Base-by-base conservation (phyloP, 768 basidiomycete species). In the Clitopilus hobsonii region DNA sequence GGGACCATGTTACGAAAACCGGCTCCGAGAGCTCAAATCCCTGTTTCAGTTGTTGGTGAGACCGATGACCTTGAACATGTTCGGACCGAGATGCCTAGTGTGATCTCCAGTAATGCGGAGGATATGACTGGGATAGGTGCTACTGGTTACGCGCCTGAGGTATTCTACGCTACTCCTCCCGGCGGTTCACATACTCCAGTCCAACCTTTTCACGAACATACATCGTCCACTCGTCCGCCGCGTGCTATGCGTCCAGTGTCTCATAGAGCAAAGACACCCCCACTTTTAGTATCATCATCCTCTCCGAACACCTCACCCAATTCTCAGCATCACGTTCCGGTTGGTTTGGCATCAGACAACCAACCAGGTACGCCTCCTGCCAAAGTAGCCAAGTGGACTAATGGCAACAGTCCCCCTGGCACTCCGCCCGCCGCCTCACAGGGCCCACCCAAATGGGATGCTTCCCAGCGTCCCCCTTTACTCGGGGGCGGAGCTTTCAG, bases 71-170 rank as follows among this genome's bases (percentile, higher is more conserved):
- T 45, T 16, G 59, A 58, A 38, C 63, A 59, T 13, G 64, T 72
- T 41, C 76, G 80, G 18, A 71, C 74, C 6, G 68, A 79, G 52
- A 66, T 83, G 24, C 80, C 84, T 2, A 86, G 83, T 58, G 75
- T 75, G 13, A 74, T 87, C 25, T 75, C 81, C 20, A 75, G 70
- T 47, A 73, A 67, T 45, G 75, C 69, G 28, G 79, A 81, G 56
- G 77, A 88, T 59, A 84, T 88, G 82, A 88, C 86, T 11, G 87
- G 87, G 11, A 59, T 89, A 25, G 87, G 87, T 26, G 66, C 76
- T 16, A 53, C 60, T 27, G 64, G 63, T 16, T 67, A 65, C 23
- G 61, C 66, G 30, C 69, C 69, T 4, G 67, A 71, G 38, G 61
- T 70, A n/a, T 67, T 68, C 20, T 73, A 75, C 57, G 51, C 71